Base-by-base conservation (phyloP, 305 asterid genomes). In the Ajuga reptans region DNA sequence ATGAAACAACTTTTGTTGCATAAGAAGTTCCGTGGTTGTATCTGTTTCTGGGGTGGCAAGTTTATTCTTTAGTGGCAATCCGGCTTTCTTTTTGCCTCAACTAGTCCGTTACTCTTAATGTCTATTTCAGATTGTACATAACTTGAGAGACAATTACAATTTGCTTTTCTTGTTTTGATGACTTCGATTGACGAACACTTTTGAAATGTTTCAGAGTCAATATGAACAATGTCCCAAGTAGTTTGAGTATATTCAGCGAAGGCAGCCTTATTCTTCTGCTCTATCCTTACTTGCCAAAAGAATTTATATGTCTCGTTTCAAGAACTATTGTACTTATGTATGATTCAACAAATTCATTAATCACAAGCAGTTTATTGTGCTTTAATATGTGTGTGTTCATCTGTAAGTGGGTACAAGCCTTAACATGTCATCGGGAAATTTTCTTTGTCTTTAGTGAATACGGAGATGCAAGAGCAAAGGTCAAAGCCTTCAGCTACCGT, bases 401-500 rank as follows among this genome's bases (percentile, higher is more conserved):
- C 72, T 61, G 57, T 55, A 27, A 43, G 39, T 34, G 53, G 43
- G 71, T 21, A 45, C 39, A 18, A 65, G 31, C 71, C 43, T 66
- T 52, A 67, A 24, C 64, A 45, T 51, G 68, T 50, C 55, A 62
- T 71, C 50, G 43, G 68, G 43, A 72, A 60, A 39, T 31, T 18
- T 62, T 59, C 57, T 73, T 69, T 81, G 56, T 63, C 39, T 76
- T 56, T 73, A 87, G 96, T 71, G 77, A 83, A 78, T 67, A 77
- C 62, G 75, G 95, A 86, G 84, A 78, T 84, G 83, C 94, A 80
- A 77, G 95, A 82, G 78, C 88, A 82, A 69, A 81, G 86, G 79
- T 73, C 81, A 24, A 81, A 75, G 74, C 70, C 95, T 16, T 62
- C 83, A 56, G 83, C 84, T 75, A 50, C 78, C 34, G 75, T 77